Percentiles rank a stretch among this genome's conserved stretches.
These are phyloP conservation scores for Ochromonas danica DNA, from an alignment of 108 stramenopile species.

Conservation along the genomic window DNA sequence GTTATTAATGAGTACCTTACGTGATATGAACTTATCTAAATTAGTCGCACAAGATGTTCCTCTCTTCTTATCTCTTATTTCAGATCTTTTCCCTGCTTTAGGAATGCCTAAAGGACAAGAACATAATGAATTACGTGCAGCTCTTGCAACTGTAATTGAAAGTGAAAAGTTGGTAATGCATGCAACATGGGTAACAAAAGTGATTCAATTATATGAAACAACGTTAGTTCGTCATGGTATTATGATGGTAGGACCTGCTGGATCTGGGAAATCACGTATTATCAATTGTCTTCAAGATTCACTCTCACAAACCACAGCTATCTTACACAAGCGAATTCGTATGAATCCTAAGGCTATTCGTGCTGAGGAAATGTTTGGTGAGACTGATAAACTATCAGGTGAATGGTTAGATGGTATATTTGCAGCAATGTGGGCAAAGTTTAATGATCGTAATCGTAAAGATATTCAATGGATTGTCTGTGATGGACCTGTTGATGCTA, in stretches of 20 bases:
- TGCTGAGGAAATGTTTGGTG: constrained; percentile 64
- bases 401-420: constrained; percentile 69
- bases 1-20: constrained; percentile 25
- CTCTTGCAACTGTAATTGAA: constrained; percentile 32
- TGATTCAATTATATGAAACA: constrained; percentile 65
- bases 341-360: constrained; percentile 69
- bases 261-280: constrained; percentile 60
- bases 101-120: neutral
- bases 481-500: constrained; percentile 66
- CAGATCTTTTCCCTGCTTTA: constrained; percentile 56
- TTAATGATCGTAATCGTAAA: constrained; percentile 57
- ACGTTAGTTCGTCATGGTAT: constrained; percentile 66
- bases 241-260: constrained; percentile 64
- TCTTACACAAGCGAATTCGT: constrained; percentile 54
- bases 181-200: constrained; percentile 59
- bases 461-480: constrained; percentile 64
- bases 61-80: constrained; percentile 59
- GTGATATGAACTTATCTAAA: constrained; percentile 37
- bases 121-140: constrained; percentile 38
- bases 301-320: constrained; percentile 41
- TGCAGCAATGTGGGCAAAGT: constrained; percentile 66
- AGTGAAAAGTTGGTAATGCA: constrained; percentile 45
- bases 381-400: constrained; percentile 60
- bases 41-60: constrained; percentile 66
- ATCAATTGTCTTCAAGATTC: constrained; percentile 45